Conservation (phyloP, 2,329 filamentous ascomycete species). For the Penicillium hesseltinei region DNA sequence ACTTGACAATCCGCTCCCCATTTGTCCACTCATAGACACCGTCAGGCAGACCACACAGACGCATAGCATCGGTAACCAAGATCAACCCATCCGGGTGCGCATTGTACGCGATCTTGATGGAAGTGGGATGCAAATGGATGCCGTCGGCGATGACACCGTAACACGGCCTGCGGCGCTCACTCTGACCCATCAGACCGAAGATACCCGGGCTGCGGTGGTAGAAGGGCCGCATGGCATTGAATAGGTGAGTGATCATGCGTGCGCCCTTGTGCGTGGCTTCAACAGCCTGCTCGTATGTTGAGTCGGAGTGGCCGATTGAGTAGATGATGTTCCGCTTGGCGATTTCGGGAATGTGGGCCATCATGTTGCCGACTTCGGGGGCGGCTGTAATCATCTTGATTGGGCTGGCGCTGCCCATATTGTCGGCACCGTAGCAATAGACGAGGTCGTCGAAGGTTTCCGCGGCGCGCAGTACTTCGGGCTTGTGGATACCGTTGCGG, state of each 20-base stretch:
- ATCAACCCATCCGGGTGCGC: constrained; percentile 82
- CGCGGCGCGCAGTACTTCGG: constrained; percentile 66
- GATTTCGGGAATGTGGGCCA: constrained; percentile 65
- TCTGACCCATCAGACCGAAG: constrained; percentile 77
- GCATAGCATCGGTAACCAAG: constrained; percentile 90
- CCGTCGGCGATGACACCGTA: constrained; percentile 91
- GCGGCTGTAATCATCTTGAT: constrained; percentile 84
- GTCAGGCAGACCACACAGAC: constrained; percentile 77
- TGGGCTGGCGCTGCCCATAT: constrained; percentile 50
- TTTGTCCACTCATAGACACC: constrained; percentile 87
- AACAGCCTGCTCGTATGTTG: constrained; percentile 78
- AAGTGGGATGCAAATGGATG: constrained; percentile 83
- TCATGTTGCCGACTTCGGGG: constrained; percentile 74
- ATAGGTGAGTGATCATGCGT: constrained; percentile 87
- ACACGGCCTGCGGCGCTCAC: constrained; percentile 60
- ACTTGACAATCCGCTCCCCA: constrained; percentile 57
- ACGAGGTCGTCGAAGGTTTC: constrained; percentile 59
- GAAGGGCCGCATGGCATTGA: constrained; percentile 89
- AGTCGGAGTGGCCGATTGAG: constrained; percentile 83
- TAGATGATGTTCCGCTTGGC: constrained; percentile 66
- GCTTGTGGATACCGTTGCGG: constrained; percentile 84
- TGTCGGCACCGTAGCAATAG: constrained; percentile 61
- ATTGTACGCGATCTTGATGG: constrained; percentile 84
- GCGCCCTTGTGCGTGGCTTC: constrained; percentile 70
- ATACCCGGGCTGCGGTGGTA: constrained; percentile 90